Conservation (phyloP, 2,329 filamentous ascomycete species). For the Xylaria sp. region DNA sequence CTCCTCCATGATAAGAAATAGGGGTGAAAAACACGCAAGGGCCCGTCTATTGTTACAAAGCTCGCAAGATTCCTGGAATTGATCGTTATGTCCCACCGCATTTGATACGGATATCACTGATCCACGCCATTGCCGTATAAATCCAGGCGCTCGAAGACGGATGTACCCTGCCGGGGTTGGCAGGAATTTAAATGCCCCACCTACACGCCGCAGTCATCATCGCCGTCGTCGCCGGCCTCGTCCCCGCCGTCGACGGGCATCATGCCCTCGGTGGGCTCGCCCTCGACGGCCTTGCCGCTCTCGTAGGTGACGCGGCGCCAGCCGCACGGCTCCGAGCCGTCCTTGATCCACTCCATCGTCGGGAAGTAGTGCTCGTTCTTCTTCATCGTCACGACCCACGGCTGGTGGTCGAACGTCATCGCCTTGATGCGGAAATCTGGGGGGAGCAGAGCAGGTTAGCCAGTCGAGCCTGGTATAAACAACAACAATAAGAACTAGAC, state of each 20-base stretch:
- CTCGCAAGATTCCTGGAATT: too few species aligned
- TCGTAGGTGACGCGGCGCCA: constrained; percentile 68
- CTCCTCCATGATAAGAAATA: too few species aligned
- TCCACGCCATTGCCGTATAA: too few species aligned
- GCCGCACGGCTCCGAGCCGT: constrained; percentile 58
- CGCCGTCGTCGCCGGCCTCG: constrained; percentile 45
- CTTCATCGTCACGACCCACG: constrained; percentile 99
- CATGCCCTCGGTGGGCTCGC: constrained; percentile 57
- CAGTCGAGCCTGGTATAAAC: constrained; percentile 19
- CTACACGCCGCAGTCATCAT: constrained; percentile 28
- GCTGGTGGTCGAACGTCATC: constrained; percentile 98
- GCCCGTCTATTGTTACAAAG: not conserved
- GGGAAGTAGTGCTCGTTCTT: constrained; percentile 98
- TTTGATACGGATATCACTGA: too few species aligned
- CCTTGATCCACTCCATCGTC: constrained; percentile 71
- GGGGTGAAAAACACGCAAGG: too few species aligned
- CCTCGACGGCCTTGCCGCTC: constrained; percentile 53
- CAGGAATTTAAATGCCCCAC: not conserved
- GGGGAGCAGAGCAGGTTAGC: constrained; percentile 22
- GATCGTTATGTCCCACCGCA: too few species aligned
- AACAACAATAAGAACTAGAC: not conserved
- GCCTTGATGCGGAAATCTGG: constrained; percentile 90
- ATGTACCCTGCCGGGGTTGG: too few species aligned
- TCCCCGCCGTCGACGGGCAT: constrained; percentile 43
- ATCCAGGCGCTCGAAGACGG: too few species aligned